These are phyloP conservation scores for Chlorella vulgaris DNA, from an alignment of 139 green algal species.

Conservation along the genomic window DNA sequence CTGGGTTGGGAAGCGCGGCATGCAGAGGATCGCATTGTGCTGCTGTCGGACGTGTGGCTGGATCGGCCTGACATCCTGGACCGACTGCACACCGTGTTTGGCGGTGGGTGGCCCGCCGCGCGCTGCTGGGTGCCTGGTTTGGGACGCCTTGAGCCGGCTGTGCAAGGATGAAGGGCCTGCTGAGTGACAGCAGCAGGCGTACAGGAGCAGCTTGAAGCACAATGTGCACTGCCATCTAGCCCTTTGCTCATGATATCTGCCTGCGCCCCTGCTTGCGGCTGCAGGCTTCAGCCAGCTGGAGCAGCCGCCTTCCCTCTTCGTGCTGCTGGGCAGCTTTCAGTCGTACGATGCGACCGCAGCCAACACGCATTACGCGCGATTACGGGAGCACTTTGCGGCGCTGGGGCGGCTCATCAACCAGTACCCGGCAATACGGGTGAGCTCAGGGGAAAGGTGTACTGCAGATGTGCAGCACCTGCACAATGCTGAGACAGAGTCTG, in stretches of 20 bases:
- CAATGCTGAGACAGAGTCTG: not conserved
- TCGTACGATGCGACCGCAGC: slow-evolving; percentile 44
- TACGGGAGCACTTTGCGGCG: slow-evolving; percentile 69
- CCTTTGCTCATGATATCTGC: no score
- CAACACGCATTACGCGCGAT: slow-evolving; percentile 43
- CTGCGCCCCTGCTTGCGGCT: no score
- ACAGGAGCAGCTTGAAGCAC: no score
- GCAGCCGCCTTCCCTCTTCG: slow-evolving; percentile 71
- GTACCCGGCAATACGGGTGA: slow-evolving; percentile 66
- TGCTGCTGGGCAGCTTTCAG: slow-evolving; percentile 92
- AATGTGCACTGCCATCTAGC: no score
- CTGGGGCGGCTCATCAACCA: slow-evolving; percentile 74
- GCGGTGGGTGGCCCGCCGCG: slow-evolving; percentile 41
- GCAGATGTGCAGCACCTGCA: not conserved
- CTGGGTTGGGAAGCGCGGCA: slow-evolving; percentile 46
- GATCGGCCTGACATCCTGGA: slow-evolving; percentile 71
- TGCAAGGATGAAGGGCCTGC: no score
- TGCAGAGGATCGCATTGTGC: slow-evolving; percentile 64
- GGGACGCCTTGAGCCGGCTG: no score
- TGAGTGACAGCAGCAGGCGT: no score
- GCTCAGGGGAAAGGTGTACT: not conserved
- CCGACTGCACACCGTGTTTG: slow-evolving; percentile 63
- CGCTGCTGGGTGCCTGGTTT: no score
- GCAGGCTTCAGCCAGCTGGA: slow-evolving; percentile 73
- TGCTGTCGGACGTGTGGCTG: slow-evolving; percentile 88